Conservation (phyloP, 176 grass and related monocot species). For the Alloteropsis semialata region DNA sequence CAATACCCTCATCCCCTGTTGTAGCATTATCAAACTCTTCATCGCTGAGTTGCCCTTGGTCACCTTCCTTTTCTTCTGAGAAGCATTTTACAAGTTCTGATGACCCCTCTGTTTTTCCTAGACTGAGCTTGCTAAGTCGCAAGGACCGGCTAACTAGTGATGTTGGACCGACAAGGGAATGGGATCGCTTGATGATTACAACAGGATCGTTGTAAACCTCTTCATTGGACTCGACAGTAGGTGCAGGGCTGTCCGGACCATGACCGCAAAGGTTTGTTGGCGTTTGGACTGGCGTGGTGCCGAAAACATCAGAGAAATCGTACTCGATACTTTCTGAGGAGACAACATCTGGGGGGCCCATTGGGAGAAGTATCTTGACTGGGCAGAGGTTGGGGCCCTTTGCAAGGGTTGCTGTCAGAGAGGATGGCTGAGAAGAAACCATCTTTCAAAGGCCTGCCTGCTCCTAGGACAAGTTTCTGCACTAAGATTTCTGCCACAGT, state of each 20-base stretch:
- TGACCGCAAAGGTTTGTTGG: constrained; percentile 26
- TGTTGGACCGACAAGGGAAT: constrained; percentile 88
- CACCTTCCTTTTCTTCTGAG: constrained; percentile 42
- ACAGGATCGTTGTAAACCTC: constrained; percentile 66
- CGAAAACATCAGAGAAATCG: constrained; percentile 95
- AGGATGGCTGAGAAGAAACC: constrained; percentile 60
- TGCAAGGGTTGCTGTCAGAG: constrained; percentile 32
- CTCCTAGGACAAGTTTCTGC: background rate
- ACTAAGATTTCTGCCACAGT: background rate
- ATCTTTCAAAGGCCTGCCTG: constrained; percentile 43
- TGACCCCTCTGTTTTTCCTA: constrained; percentile 48
- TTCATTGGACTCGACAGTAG: constrained; percentile 43
- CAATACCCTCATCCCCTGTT: constrained; percentile 44
- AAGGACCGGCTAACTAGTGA: constrained; percentile 57
- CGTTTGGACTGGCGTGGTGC: constrained; percentile 58
- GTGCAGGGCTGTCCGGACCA: constrained; percentile 40
- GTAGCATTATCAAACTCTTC: constrained; percentile 39
- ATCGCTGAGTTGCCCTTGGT: constrained; percentile 41
- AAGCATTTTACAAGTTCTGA: constrained; percentile 38
- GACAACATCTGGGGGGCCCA: constrained; percentile 41
- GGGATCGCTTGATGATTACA: constrained; percentile 76
- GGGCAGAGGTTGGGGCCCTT: constrained; percentile 36
- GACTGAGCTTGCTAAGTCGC: constrained; percentile 53
- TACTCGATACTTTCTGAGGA: constrained; percentile 68
- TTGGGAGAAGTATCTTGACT: constrained; percentile 66